These are phyloP conservation scores for Pyrus pyrifolia DNA, from an alignment of 306 rosid species.

Conservation along the genomic window DNA sequence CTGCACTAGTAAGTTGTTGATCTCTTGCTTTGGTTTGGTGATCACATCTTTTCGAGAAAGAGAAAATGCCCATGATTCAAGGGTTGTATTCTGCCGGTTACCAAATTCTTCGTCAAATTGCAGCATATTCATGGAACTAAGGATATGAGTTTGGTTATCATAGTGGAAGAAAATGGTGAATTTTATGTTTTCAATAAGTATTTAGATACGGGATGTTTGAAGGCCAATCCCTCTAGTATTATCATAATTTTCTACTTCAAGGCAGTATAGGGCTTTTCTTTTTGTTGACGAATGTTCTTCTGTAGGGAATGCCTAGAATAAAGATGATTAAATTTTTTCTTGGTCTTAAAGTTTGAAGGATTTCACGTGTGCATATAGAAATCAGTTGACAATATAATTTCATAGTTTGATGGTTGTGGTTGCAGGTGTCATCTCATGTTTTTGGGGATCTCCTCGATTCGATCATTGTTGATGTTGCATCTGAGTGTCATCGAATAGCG, in stretches of 20 bases:
- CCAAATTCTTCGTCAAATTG: neutral
- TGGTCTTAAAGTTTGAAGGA: neutral
- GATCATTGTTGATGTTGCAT: conserved; percentile 85
- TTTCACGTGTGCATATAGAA: neutral
- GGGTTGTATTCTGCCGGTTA: neutral
- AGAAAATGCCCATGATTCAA: neutral
- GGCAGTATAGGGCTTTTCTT: neutral
- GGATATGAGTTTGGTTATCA: neutral
- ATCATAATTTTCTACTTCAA: neutral
- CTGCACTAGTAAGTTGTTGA: neutral
- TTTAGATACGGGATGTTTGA: neutral
- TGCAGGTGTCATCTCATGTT: conserved; percentile 72
- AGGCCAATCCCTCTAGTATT: neutral
- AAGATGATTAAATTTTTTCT: neutral
- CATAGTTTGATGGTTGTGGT: conserved; percentile 16
- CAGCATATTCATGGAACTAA: neutral
- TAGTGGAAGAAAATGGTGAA: neutral
- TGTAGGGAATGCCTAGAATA: neutral
- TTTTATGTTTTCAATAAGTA: neutral
- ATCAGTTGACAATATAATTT: neutral
- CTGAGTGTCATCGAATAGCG: conserved; percentile 91
- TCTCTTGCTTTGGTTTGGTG: neutral
- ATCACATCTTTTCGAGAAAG: neutral
- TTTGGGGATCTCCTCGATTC: conserved; percentile 86
- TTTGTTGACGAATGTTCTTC: neutral